A percentile compares a stretch with the other conserved stretches of the same genome.
Evolutionary conservation across 2,329 filamentous ascomycete genomes (phyloP).

Genomic region (Aspergillus uvarum): DNA sequence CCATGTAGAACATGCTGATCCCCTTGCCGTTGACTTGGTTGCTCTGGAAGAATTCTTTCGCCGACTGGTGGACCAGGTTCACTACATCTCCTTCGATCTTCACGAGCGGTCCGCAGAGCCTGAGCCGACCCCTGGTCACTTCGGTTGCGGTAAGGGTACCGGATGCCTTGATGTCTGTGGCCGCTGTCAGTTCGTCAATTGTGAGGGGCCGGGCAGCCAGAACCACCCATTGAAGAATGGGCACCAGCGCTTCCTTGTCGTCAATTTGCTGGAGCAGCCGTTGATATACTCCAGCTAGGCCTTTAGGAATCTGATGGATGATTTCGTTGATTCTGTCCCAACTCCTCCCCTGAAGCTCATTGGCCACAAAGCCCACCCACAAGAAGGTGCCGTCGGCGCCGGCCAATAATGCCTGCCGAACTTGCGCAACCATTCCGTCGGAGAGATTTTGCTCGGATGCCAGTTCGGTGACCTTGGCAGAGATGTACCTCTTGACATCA

Average conservation of each 20-base stretch:
- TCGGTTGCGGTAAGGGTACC: conserved; percentile 4
- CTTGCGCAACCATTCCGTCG: not conserved
- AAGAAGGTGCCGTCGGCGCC: conserved; percentile 29
- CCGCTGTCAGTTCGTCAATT: conserved; percentile 23
- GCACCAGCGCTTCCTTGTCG: conserved; percentile 21
- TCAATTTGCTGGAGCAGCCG: conserved; percentile 21
- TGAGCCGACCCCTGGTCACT: conserved; percentile 16
- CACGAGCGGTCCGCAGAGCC: conserved; percentile 13
- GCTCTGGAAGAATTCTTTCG: conserved; percentile 25
- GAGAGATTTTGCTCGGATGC: conserved; percentile 10
- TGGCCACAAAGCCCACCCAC: conserved; percentile 25
- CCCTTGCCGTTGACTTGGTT: conserved; percentile 24
- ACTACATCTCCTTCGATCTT: conserved; percentile 20
- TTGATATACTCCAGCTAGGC: conserved; percentile 21
- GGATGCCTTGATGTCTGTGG: conserved; percentile 1
- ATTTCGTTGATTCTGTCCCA: conserved; percentile 16
- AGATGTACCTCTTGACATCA: conserved; percentile 24
- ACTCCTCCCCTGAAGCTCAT: conserved; percentile 13
- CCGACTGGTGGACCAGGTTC: conserved; percentile 26
- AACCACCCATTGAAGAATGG: conserved; percentile 26
- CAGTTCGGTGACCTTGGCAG: conserved; percentile 23
- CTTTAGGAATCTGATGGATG: conserved; percentile 22
- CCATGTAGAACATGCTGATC: conserved; percentile 27
- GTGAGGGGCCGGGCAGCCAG: conserved; percentile 27
- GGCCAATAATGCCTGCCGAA: conserved; percentile 17